Base-by-base conservation (phyloP, 2,329 filamentous ascomycete species). In the Fusarium equiseti region DNA sequence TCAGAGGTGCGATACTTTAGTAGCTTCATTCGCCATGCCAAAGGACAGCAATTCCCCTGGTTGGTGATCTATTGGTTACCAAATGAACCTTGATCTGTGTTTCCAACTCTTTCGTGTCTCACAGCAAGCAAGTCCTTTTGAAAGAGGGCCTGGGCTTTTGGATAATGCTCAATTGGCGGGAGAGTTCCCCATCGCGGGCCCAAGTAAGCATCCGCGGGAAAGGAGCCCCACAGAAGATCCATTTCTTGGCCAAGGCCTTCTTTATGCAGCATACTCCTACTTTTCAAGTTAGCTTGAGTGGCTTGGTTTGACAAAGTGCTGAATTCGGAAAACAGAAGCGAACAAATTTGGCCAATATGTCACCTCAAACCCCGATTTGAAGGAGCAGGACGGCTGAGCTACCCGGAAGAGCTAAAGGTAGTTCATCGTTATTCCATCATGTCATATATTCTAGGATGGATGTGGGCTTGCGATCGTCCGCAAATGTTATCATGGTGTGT, bases 251-350 rank as follows among this genome's bases (percentile, higher is more conserved):
- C 49, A 61, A 65, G 42, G 45, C 49, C 49, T 59, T 52, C 45
- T 52, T 72, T 48, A 56, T 69, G 32, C 61, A 60, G 49, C 38
- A 56, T 50, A 24, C 48, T 61, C 54, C 48, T 64, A 54, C 53
- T 45, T 27, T 60, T 42, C 40, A 38, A 46, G 58, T 38, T 72
- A 59, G 51, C 50, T 46, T 65, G 45, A n/a, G 51, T 43, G 27
- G 31, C 54, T 57, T 49, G 65, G 74, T 74, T 63, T 66, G 57
- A 76, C 74, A 72, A 73, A 35, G 46, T 52, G 31, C 80, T 76
- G 57, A 59, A 81, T 80, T 49, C 49, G 80, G 80, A 79, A 83
- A 78, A 74, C 68, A 66, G 77, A 83, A 83, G 82, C 81, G 81
- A 82, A 79, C 73, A 72, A 74, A 79, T 78, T 52, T 73, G 76